Evolutionary conservation across 257 asterid genomes (phyloP), one percentile per base, ranked within the genome.

Genomic region (Cordia subcordata): DNA sequence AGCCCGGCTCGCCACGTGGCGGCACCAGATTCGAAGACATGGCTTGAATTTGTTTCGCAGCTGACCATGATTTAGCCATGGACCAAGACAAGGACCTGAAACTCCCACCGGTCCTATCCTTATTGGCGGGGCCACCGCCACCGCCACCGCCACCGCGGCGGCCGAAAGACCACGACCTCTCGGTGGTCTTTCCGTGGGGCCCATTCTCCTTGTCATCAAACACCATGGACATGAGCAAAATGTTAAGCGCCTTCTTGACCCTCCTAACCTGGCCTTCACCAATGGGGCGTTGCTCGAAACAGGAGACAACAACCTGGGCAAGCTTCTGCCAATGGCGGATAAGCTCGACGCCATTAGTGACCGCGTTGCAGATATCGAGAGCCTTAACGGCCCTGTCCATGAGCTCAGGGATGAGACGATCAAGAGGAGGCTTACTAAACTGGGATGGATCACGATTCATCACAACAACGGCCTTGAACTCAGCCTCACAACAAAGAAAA

Each of bases 251-350:
- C 73, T 80, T 84, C 13, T 71, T 66, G 0, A 96, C 94, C 1
- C 96, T 81, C 0, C 91, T 49, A 46, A 84, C 80, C 19, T 86
- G 99, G 35, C 99, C 99, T 15, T 88, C 94, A 0, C 95, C 91
- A 12, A 88, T 55, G 12, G 86, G 87, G 0, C 23, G 64, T 61
- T 86, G 99, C 11, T 66, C 73, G 0, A 92, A 62, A 3, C 93
- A 84, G 0, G 70, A 32, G 10, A 84, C 89, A 1, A 87, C 87
- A 19, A 89, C 81, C 66, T 76, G 79, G 4, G 86, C 93, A 1
- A 92, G 81, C 13, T 76, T 77, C 23, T 81, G 99, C 97, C 99
- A 88, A 39, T 82, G 93, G 8, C 60, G 61, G 14, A 88, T 53
- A n/a, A 86, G 90, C 49, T 92, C 99, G 6, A 88, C 44, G 53